A percentile compares a stretch with the other conserved stretches of the same genome.
These are phyloP conservation scores for Lasiosphaeria miniovina DNA, from an alignment of 495 filamentous ascomycete genomes.

Conservation along the genomic window DNA sequence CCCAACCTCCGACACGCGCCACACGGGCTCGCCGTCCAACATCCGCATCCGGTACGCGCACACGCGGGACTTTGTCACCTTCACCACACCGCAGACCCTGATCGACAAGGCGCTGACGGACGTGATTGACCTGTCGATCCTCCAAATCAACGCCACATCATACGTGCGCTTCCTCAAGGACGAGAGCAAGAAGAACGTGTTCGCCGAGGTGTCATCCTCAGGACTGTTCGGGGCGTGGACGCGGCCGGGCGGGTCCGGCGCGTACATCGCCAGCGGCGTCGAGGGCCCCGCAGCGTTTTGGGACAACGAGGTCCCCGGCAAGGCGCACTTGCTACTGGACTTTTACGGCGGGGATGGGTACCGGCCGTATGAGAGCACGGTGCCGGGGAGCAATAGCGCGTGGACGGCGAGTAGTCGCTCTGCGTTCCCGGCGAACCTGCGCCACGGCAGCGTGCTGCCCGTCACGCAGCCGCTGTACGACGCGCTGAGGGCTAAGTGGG, in stretches of 20 bases:
- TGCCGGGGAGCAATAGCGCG: conserved; percentile 38
- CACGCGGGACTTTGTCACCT: conserved; percentile 43
- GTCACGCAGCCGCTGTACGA: conserved; percentile 40
- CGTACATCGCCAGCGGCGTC: conserved; percentile 43
- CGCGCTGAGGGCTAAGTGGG: conserved; percentile 41
- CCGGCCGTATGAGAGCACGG: conserved; percentile 43
- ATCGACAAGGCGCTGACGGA: conserved; percentile 44
- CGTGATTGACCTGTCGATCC: conserved; percentile 44
- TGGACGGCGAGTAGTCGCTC: conserved; percentile 41
- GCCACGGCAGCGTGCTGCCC: conserved; percentile 50
- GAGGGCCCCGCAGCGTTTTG: conserved; percentile 49
- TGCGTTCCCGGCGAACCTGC: conserved; percentile 43
- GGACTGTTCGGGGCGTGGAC: conserved; percentile 54
- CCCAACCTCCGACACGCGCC: conserved; percentile 34
- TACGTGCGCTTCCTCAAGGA: conserved; percentile 54
- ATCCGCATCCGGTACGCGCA: conserved; percentile 45
- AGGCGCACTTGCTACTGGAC: conserved; percentile 48
- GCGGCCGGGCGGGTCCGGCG: conserved; percentile 38
- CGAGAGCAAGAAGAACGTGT: conserved; percentile 50
- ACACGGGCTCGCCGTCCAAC: conserved; percentile 40
- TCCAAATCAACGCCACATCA: conserved; percentile 33
- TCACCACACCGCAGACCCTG: conserved; percentile 39
- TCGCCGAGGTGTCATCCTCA: conserved; percentile 42
- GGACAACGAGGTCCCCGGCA: conserved; percentile 42
- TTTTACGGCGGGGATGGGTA: conserved; percentile 53